Evolutionary conservation across 2,329 filamentous ascomycete species (phyloP).

Genomic region (Fusarium torulosum): DNA sequence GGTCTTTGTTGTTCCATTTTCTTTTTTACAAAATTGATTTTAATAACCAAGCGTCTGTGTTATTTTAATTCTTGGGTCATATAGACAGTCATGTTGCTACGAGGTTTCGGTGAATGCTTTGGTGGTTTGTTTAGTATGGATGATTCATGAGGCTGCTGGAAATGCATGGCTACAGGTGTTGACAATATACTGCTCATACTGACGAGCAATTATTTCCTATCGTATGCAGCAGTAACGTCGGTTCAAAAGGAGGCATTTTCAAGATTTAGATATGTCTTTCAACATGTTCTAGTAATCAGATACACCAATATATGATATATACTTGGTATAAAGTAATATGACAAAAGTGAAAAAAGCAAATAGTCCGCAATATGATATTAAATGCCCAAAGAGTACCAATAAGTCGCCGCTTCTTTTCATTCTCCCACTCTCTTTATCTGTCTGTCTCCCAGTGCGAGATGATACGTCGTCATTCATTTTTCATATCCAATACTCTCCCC

Average conservation of each 20-base stretch:
- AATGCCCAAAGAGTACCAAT: slow-evolving; percentile 31
- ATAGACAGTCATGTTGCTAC: slow-evolving; percentile 15
- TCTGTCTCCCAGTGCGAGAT: neutral
- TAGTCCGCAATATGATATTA: slow-evolving; percentile 36
- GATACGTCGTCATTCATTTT: neutral
- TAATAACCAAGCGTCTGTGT: slow-evolving; percentile 10
- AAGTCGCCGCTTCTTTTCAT: slow-evolving; percentile 22
- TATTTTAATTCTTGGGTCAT: slow-evolving; percentile 3
- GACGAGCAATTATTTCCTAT: neutral
- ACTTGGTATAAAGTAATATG: slow-evolving; percentile 8
- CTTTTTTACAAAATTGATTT: neutral
- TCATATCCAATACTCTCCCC: neutral
- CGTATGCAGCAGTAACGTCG: neutral
- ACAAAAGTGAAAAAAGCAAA: slow-evolving; percentile 11
- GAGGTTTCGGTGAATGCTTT: neutral
- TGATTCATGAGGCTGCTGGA: slow-evolving; percentile 3
- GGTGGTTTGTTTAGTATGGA: neutral
- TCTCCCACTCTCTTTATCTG: neutral
- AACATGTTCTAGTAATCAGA: slow-evolving; percentile 18
- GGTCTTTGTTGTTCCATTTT: neutral
- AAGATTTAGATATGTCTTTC: neutral
- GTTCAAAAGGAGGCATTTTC: neutral
- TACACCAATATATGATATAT: slow-evolving; percentile 12
- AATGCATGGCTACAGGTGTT: neutral
- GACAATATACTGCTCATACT: neutral